Evolutionary conservation across 1,284 basidiomycete genomes (phyloP), one percentile per base, ranked within the genome.

Genomic region (Ganoderma meredithae): DNA sequence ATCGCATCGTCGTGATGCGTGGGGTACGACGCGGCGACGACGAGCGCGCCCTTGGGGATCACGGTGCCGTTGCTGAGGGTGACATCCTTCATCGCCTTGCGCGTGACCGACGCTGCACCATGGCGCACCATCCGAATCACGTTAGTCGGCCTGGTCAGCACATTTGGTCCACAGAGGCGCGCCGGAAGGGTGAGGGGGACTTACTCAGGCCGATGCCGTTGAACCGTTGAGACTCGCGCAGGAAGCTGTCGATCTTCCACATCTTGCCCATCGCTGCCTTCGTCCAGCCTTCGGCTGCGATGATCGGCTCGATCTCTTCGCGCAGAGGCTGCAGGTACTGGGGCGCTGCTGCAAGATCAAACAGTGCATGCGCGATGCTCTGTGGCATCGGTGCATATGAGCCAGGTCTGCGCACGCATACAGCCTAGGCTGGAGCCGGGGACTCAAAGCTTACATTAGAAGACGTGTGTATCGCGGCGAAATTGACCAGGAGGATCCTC

Each of bases 241-340:
- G 71, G 73, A 88, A 86, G 70, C 85, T 87, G 69, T 88, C 86
- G 27, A 88, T 70, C 66, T 84, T 84, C 65, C 77, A 75, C 81
- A 88, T 81, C 65, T 83, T 84, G 13, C 72, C 75, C 64, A 88
- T 75, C 0, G 82, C 77, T 0, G 73, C 72, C 71, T 86, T 86
- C 1, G 81, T 83, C 83, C 85, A 86, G 0, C 86, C 85, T 33
- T 85, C 79, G 27, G 76, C 74, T 0, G 71, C 68, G 9, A 83
- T 69, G 7, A 83, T 74, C 1, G 63, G 49, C 39, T 83, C 81
- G 0, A 85, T 77, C 73, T 88, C 86, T 43, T 85, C 82, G 4
- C 85, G 81, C 40, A 88, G 73, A 1, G 79, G 79, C 19, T 78
- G 71, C 17, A 83, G 72, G 60, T 82, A 83, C 43, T 83, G 75